Conservation (phyloP, 1,139 yeast species). For the Geotrichum fermentans region DNA sequence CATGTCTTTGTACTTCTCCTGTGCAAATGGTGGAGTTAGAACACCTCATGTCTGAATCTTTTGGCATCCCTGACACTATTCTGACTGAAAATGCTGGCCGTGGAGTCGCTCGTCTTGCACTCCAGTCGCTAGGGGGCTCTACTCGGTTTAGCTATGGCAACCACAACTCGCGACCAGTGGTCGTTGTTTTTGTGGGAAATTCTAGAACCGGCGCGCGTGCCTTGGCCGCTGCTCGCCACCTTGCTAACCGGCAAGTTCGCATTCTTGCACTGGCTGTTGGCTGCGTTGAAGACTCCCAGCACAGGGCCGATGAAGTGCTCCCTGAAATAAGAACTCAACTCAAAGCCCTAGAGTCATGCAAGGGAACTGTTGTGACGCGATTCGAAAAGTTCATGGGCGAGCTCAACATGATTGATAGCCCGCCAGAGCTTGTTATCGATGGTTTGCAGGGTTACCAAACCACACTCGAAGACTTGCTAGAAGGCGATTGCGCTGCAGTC, state of each 20-base stretch:
- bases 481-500: conserved; percentile 47
- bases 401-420: conserved; percentile 53
- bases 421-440: conserved; percentile 73
- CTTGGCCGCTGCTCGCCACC: conserved; percentile 72
- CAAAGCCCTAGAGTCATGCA: conserved; percentile 50
- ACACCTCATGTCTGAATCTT: conserved; percentile 50
- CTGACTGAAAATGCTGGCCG: conserved; percentile 70
- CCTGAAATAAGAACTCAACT: conserved; percentile 43
- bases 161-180: conserved; percentile 76
- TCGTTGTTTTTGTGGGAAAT: conserved; percentile 66
- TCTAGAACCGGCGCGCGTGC: conserved; percentile 73
- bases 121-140: conserved; percentile 64
- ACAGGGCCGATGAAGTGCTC: conserved; percentile 34
- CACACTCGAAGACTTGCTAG: conserved; percentile 50
- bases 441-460: conserved; percentile 81
- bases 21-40: conserved; percentile 80
- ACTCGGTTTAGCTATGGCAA: conserved; percentile 55
- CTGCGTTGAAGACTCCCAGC: conserved; percentile 23
- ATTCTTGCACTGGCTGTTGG: conserved; percentile 55
- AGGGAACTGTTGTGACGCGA: conserved; percentile 48
- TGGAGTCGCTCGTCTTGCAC: conserved; percentile 56
- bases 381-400: conserved; percentile 38
- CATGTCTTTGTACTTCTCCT: conserved; percentile 64
- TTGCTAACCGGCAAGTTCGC: conserved; percentile 68
- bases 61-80: conserved; percentile 47